Base-by-base conservation (phyloP, 2,329 filamentous ascomycete genomes). In the Neobulgaria alba region DNA sequence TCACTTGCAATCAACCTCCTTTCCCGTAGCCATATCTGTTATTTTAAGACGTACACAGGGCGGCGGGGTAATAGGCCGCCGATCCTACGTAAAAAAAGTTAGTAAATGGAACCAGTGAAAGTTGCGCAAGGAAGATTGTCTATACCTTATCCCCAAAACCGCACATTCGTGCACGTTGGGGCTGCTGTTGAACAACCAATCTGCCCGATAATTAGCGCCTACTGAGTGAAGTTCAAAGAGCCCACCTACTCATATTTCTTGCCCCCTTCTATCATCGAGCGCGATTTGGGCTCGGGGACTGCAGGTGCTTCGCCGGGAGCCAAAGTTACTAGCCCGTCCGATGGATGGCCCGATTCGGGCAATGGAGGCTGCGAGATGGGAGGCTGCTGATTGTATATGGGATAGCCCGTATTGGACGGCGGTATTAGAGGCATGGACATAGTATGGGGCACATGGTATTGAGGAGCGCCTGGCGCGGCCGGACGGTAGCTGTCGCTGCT, bases 121-220 rank as follows among this genome's bases (percentile, higher is more conserved):
- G 10, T 17, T 10, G 33, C 15, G 32, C 29, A 23, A 29, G 35
- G 20, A 29, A 39, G 35, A 10, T 14, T 14, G n/a, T 3, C 19
- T 26, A 42, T 66, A 92, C 86, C 75, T 96, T 98, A 68, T 98
- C 92, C 48, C 92, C 92, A 66, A 96, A 98, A 5, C 92, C 92
- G 67, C 92, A 98, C 92, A 96, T 96, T 47, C 92, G 85, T 51
- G 92, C 92, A 55, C 92, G 79, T 55, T 86, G 74, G 37, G 92
- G 92, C 63, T 96, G 88, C 67, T 98, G 92, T 51, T 85, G 79
- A 45, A 95, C 86, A 51, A 81, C 70, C 37, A 95, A 73, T 47
- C 79, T 83, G 69, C 10, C 23, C 5, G 12, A n/a, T 12, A 12
- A 31, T 55, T 38, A 54, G 49, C 29, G 29, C 12, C 21, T 20